Conservation (phyloP, 257 asterid species). For the Perilla frutescens region DNA sequence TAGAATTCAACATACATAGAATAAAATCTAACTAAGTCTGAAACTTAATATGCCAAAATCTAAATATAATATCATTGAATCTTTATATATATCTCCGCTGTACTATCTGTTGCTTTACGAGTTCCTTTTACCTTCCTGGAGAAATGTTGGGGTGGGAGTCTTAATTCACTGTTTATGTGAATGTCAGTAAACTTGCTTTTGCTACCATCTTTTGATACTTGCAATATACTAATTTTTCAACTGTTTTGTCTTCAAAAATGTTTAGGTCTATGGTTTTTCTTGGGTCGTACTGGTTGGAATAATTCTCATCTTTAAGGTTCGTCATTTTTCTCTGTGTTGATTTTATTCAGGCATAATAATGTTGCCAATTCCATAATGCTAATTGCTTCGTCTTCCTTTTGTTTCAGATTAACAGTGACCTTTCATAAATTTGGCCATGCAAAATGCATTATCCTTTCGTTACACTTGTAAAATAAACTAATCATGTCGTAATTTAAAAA, state of each 20-base stretch:
- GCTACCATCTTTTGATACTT: conserved; percentile 22
- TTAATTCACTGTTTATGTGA: neutral
- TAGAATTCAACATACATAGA: too few species aligned
- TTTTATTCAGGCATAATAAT: conserved; percentile 3
- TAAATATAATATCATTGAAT: too few species aligned
- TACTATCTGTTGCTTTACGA: neutral
- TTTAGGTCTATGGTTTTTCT: conserved; percentile 88
- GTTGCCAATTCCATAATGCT: conserved; percentile 4
- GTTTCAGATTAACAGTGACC: conserved; percentile 43
- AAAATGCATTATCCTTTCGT: too few species aligned
- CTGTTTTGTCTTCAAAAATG: conserved; percentile 26
- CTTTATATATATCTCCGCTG: neutral
- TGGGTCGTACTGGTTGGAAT: conserved; percentile 89
- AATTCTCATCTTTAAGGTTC: conserved; percentile 84
- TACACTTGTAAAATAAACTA: too few species aligned
- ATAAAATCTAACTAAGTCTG: too few species aligned
- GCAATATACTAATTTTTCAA: conserved; percentile 12
- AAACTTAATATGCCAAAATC: too few species aligned
- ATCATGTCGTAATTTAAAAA: too few species aligned
- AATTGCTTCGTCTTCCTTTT: conserved; percentile 25
- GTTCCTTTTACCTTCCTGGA: neutral
- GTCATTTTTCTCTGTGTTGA: conserved; percentile 26
- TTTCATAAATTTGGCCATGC: too few species aligned
- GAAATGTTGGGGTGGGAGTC: neutral
- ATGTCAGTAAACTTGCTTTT: conserved; percentile 1